Percentiles rank a stretch among this genome's conserved stretches.
These are phyloP conservation scores for Eucalyptus curtisii DNA, from an alignment of 345 rosid species.

Conservation along the genomic window DNA sequence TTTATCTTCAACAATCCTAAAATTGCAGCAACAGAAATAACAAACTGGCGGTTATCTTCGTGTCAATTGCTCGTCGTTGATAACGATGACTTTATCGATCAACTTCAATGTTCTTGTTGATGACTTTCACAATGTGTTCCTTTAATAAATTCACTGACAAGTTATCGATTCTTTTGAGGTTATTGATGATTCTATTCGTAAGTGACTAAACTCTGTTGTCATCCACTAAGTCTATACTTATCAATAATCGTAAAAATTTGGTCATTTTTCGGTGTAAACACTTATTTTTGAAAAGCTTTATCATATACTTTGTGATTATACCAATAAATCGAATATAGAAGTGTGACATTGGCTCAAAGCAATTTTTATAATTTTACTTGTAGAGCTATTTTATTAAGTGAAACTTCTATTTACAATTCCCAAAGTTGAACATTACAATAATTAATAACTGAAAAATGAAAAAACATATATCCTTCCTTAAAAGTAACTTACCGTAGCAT, in stretches of 20 bases:
- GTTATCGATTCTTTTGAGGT: neutral
- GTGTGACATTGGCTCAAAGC: neutral
- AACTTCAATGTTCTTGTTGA: neutral
- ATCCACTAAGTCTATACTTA: neutral
- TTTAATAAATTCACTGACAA: neutral
- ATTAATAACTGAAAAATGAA: neutral
- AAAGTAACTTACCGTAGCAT: neutral
- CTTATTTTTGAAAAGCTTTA: neutral
- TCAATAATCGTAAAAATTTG: neutral
- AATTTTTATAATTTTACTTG: neutral
- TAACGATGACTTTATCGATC: neutral
- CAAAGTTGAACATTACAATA: neutral
- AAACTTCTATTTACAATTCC: neutral
- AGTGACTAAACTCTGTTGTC: neutral
- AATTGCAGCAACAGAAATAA: neutral
- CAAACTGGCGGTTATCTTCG: fast-evolving
- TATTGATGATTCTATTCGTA: neutral
- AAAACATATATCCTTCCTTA: no score
- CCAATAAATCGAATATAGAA: neutral
- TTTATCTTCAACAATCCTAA: neutral
- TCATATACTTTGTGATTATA: neutral
- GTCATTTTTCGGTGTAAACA: neutral
- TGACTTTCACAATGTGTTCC: neutral
- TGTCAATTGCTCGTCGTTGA: neutral
- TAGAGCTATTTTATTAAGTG: neutral